Percentiles rank a stretch among this genome's conserved stretches.
Conservation (phyloP, 2,329 filamentous ascomycete genomes). For the Fusarium albosuccineum region DNA sequence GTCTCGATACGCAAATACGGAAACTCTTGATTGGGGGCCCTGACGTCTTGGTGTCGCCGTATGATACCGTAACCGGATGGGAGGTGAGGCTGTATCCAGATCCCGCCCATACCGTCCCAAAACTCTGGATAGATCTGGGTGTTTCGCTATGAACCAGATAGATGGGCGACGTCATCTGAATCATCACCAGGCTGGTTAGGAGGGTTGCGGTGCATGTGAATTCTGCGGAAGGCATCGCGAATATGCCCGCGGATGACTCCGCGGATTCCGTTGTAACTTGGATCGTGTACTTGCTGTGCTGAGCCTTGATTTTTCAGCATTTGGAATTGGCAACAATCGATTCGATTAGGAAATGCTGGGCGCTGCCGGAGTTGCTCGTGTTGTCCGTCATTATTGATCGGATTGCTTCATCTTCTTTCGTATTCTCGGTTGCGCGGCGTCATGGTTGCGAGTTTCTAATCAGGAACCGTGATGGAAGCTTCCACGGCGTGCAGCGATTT, state of each 20-base stretch:
- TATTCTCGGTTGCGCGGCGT: neutral
- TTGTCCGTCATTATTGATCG: too few species aligned
- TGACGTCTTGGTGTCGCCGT: neutral
- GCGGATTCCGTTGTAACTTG: too few species aligned
- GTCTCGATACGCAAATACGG: constrained; percentile 31
- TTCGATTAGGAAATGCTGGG: neutral
- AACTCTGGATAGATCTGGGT: neutral
- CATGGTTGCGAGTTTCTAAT: neutral
- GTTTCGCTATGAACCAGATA: too few species aligned
- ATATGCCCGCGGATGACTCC: too few species aligned
- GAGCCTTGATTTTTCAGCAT: too few species aligned
- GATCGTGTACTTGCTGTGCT: too few species aligned
- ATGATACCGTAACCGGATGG: neutral
- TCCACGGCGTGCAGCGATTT: neutral
- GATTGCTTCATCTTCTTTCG: neutral
- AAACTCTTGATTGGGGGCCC: too few species aligned
- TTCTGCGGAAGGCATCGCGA: neutral
- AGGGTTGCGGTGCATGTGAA: constrained; percentile 17
- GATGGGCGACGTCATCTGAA: constrained; percentile 19
- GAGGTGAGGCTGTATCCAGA: constrained; percentile 18
- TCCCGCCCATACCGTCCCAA: constrained; percentile 8
- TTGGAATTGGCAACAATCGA: too few species aligned
- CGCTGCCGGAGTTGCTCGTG: neutral
- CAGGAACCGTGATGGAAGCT: neutral
- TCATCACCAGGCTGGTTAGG: neutral